phyloP scores from a whole-genome alignment of 1,139 yeast species.

The Kurtzmaniella quercitrusa region DNA sequence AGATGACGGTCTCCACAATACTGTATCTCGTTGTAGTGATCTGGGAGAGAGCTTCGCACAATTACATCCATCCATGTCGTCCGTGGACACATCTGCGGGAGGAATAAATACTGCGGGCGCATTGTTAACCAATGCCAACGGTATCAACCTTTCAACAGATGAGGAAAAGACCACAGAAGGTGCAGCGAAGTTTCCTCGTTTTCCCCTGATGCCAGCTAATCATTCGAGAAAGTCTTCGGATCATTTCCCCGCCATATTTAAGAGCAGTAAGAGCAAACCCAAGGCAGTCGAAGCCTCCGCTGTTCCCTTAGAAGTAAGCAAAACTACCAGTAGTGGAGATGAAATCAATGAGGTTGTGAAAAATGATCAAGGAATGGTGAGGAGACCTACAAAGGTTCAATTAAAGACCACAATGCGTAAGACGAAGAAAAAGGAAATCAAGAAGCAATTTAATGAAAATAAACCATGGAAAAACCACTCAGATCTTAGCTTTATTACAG shows the following conservation, averaged over 20 bases:
- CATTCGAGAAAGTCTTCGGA: not conserved
- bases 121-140: no score
- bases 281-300: slow-evolving; percentile 16
- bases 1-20: not conserved
- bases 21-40: slow-evolving; percentile 1
- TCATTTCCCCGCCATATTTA: slow-evolving; percentile 9
- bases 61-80: not conserved
- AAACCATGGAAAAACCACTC: slow-evolving; percentile 94
- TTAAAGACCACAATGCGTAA: slow-evolving; percentile 69
- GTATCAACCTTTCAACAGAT: not conserved
- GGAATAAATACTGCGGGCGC: no score
- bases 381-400: slow-evolving; percentile 30
- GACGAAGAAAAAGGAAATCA: slow-evolving; percentile 37
- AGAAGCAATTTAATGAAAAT: slow-evolving; percentile 68
- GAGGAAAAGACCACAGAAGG: slow-evolving; percentile 1
- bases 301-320: slow-evolving; percentile 8
- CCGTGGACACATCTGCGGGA: not conserved
- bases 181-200: slow-evolving; percentile 21
- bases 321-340: not conserved
- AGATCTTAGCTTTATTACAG: slow-evolving; percentile 57
- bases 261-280: slow-evolving; percentile 13
- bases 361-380: slow-evolving; percentile 9
- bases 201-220: slow-evolving; percentile 15
- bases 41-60: not conserved
- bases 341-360: slow-evolving; percentile 12